Base-by-base conservation (phyloP, 345 rosid genomes). In the Euphorbia peplus region DNA sequence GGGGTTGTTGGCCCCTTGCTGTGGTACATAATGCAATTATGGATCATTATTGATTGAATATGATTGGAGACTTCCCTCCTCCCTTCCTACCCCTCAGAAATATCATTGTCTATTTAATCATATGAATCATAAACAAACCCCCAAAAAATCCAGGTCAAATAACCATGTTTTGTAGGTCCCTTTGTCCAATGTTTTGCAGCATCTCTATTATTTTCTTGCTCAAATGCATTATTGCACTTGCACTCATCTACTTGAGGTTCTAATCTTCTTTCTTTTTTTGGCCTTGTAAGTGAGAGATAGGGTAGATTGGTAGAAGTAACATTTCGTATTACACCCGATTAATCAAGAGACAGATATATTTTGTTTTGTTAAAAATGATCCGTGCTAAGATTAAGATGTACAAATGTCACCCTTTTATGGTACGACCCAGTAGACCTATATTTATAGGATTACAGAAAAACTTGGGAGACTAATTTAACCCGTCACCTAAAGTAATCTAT, bases 181-280 rank as follows among this genome's bases (percentile, higher is more conserved):
- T 26, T 30, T 42, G 69, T 39, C 53, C 8, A 39, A 18, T 62
- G 55, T 52, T 68, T 30, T 24, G 56, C 51, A 48, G 69, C 63
- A 65, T 73, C 66, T 39, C 75, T 50, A 80, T 73, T 67, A 63
- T 74, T 70, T 73, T 69, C 70, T 29, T 48, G 37, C 73, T 73
- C 54, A 47, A 47, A 11, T 58, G 57, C 57, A 56, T 47, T 35
- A 32, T 57, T 57, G 58, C 60, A 22, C 65, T n/a, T 56, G 29
- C 58, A 57, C 15, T 46, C 13, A 29, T 57, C 26, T 57, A 54
- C 44, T 64, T 13, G 4, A 16, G 51, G n/a, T 12, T 46, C 18
- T 46, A 13, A 46, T 46, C n/a, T 46, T 13, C 16, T 14, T 46
- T 14, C 11, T 46, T 46, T 3, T 5, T 39, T 39, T 39, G 42